Percentiles rank a stretch among this genome's conserved stretches.
Conservation (phyloP, 129 eudicot species). For the Rutidosis leptorrhynchoides region DNA sequence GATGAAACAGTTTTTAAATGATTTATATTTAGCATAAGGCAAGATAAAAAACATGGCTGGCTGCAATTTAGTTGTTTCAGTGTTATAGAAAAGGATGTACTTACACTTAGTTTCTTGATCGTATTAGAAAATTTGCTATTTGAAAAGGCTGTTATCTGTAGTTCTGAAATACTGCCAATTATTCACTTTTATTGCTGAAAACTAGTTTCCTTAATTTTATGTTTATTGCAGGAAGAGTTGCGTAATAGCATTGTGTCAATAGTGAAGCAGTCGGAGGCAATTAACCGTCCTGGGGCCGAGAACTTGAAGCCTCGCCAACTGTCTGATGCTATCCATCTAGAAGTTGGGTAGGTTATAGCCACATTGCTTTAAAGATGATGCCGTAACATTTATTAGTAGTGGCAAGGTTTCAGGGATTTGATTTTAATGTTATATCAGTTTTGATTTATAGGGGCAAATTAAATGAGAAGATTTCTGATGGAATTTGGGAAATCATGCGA, state of each 20-base stretch:
- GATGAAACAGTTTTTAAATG: no score
- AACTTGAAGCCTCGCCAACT: constrained; percentile 76
- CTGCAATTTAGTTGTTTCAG: no score
- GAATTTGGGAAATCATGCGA: constrained; percentile 71
- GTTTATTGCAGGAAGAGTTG: constrained; percentile 61
- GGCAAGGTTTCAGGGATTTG: background rate
- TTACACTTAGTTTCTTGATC: no score
- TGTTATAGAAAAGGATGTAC: no score
- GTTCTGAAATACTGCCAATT: background rate
- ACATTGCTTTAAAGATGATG: background rate
- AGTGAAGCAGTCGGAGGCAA: constrained; percentile 65
- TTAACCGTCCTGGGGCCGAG: constrained; percentile 76
- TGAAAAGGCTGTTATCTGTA: no score
- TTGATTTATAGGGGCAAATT: constrained; percentile 48
- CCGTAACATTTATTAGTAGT: background rate
- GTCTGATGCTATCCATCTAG: constrained; percentile 82
- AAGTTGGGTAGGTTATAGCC: constrained; percentile 58
- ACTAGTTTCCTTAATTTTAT: background rate
- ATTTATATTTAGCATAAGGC: no score
- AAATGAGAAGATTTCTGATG: constrained; percentile 66
- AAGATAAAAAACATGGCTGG: no score
- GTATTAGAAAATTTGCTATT: no score
- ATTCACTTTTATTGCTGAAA: no score
- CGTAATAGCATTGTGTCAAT: constrained; percentile 54
- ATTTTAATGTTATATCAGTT: constrained; percentile 12